These are phyloP conservation scores for Taxawa tesnikishii DNA, from an alignment of 2,329 filamentous ascomycete genomes.

Conservation along the genomic window DNA sequence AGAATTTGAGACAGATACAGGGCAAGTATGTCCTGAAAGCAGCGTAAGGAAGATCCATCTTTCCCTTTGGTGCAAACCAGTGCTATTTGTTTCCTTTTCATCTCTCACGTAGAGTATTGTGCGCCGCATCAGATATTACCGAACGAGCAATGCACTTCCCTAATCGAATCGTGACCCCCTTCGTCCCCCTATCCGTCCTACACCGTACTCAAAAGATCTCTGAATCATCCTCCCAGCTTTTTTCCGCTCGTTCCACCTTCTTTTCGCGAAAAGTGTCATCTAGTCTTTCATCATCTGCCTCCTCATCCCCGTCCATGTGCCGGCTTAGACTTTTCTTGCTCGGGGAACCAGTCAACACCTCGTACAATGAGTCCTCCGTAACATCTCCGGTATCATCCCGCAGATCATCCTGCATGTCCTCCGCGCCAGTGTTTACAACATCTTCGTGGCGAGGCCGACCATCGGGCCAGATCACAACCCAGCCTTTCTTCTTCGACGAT, in stretches of 20 bases:
- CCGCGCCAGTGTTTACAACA: slow-evolving; percentile 8
- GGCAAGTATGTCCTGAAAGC: too few species aligned
- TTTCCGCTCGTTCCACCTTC: too few species aligned
- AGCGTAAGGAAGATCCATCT: too few species aligned
- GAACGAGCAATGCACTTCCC: too few species aligned
- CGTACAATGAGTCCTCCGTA: slow-evolving; percentile 35
- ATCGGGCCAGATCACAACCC: slow-evolving; percentile 28
- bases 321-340: slow-evolving; percentile 16
- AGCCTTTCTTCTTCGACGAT: slow-evolving; percentile 21
- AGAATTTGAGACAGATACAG: too few species aligned
- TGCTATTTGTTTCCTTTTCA: too few species aligned
- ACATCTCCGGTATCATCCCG: slow-evolving; percentile 19
- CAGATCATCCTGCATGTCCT: slow-evolving; percentile 8
- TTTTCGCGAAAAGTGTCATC: slow-evolving; percentile 34
- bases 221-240: slow-evolving; percentile 3
- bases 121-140: too few species aligned
- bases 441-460: slow-evolving; percentile 14
- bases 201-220: slow-evolving; percentile 6
- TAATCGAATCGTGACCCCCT: too few species aligned
- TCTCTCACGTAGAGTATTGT: too few species aligned
- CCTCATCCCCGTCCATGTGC: slow-evolving; percentile 17
- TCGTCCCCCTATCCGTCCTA: too few species aligned
- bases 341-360: slow-evolving; percentile 33
- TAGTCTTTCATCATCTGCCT: slow-evolving; percentile 19
- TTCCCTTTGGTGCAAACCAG: too few species aligned